phyloP scores from a whole-genome alignment of 2,329 filamentous ascomycete species.

The Blastomyces emzantsi region DNA sequence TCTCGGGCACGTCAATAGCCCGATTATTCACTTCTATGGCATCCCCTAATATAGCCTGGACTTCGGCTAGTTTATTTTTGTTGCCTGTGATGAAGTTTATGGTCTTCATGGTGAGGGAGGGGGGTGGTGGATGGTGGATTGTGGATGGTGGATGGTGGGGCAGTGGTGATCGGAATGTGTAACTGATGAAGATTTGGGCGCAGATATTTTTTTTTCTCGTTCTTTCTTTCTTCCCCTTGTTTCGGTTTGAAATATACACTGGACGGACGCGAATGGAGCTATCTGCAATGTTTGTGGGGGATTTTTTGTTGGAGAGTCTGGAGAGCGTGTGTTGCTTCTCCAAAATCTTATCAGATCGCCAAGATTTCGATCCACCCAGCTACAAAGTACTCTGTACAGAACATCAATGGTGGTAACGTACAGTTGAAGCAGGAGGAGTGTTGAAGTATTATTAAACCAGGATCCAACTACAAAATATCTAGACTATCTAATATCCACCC shows the following conservation, averaged over 20 bases:
- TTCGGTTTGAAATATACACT: neutral
- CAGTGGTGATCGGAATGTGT: too few relatives aligned
- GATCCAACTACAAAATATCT: neutral
- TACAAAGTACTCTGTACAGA: too few relatives aligned
- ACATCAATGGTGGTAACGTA: neutral
- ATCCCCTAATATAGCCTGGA: slow-evolving; percentile 72
- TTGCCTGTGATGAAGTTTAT: slow-evolving; percentile 97
- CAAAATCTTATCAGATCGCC: too few relatives aligned
- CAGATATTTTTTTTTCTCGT: too few relatives aligned
- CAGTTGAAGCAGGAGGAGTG: neutral
- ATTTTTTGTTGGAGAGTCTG: too few relatives aligned
- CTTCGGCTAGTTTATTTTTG: slow-evolving; percentile 84
- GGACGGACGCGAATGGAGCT: too few relatives aligned
- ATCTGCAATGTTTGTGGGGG: too few relatives aligned
- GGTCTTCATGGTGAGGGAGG: slow-evolving; percentile 30
- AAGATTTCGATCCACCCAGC: too few relatives aligned
- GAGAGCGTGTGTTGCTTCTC: too few relatives aligned
- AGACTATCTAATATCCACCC: neutral
- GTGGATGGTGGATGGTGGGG: too few relatives aligned
- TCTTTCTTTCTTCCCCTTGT: neutral
- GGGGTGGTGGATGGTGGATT: neutral
- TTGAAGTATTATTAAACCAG: neutral
- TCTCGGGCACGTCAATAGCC: slow-evolving; percentile 71
- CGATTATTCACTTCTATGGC: slow-evolving; percentile 64
- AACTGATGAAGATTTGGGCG: too few relatives aligned